Conservation (phyloP, 2,329 filamentous ascomycete species). For the Aureobasidium melanogenum region DNA sequence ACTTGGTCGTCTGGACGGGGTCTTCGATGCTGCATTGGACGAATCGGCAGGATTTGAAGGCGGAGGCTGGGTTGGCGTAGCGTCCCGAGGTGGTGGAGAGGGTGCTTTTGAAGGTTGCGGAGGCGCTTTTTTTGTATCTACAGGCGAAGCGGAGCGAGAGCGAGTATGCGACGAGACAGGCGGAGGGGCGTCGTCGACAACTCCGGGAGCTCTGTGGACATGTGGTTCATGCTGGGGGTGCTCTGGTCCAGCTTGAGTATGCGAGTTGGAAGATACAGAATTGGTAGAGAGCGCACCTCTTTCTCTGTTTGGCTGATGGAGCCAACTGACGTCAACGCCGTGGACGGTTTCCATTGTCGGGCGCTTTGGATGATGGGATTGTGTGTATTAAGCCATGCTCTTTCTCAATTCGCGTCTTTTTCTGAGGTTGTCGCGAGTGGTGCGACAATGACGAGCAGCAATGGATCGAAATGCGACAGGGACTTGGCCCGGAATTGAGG, state of each 20-base stretch:
- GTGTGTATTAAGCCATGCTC: constrained; percentile 4
- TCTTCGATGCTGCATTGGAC: constrained; percentile 18
- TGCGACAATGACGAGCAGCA: neutral
- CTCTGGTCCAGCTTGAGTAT: constrained; percentile 21
- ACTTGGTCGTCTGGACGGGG: constrained; percentile 27
- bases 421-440: neutral
- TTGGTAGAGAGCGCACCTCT: constrained; percentile 55
- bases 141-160: constrained; percentile 16
- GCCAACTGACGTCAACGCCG: constrained; percentile 83
- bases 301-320: constrained; percentile 58
- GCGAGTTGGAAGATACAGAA: constrained; percentile 15
- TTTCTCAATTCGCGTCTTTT: neutral
- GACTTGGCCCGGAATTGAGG: neutral
- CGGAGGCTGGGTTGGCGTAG: neutral
- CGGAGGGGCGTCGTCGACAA: constrained; percentile 25
- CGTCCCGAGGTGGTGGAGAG: neutral
- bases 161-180: constrained; percentile 28
- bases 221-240: constrained; percentile 23
- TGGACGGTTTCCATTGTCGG: constrained; percentile 40
- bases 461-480: neutral
- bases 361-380: neutral
- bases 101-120: neutral
- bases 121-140: constrained; percentile 5
- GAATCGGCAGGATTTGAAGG: constrained; percentile 16
- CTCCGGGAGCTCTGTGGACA: constrained; percentile 28